phyloP scores from a whole-genome alignment of 2,329 filamentous ascomycete species.

The Metarhizium guizhouense region DNA sequence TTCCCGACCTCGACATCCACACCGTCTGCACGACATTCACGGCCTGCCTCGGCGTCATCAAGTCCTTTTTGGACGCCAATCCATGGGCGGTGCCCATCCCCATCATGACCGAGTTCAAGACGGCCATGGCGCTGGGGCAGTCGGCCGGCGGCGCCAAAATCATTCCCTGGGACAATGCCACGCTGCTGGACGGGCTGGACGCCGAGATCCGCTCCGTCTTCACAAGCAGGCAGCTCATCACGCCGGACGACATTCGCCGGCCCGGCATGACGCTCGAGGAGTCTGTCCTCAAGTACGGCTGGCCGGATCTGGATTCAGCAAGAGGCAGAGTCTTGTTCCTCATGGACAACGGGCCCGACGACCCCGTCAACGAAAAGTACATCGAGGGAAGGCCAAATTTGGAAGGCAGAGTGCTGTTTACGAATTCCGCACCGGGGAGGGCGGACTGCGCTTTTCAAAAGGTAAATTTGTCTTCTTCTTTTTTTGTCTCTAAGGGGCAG shows the following conservation, averaged over 20 bases:
- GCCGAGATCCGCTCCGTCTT: conserved; percentile 37
- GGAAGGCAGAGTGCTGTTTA: conserved; percentile 38
- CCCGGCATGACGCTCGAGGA: conserved; percentile 33
- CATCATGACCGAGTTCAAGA: conserved; percentile 41
- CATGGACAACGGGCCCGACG: conserved; percentile 38
- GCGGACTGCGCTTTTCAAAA: conserved; percentile 39
- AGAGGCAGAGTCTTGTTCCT: conserved; percentile 39
- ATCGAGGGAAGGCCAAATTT: conserved; percentile 20
- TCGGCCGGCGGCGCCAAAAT: conserved; percentile 24
- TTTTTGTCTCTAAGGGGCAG: too few species aligned
- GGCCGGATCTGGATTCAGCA: conserved; percentile 34
- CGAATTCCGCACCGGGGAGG: conserved; percentile 35
- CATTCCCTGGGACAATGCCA: conserved; percentile 33
- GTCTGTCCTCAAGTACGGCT: conserved; percentile 35
- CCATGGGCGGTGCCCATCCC: conserved; percentile 35
- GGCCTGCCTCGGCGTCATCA: conserved; percentile 32
- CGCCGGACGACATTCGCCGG: conserved; percentile 36
- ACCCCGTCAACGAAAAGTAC: conserved; percentile 30
- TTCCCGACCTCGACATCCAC: conserved; percentile 39
- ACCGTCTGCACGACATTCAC: conserved; percentile 36
- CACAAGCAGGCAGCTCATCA: conserved; percentile 28
- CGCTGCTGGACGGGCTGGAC: conserved; percentile 33
- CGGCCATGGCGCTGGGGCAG: conserved; percentile 14
- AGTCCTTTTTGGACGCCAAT: conserved; percentile 33
- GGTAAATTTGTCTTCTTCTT: conserved; percentile 5